phyloP scores from a whole-genome alignment of 306 rosid genomes.

The Canavalia ensiformis region DNA sequence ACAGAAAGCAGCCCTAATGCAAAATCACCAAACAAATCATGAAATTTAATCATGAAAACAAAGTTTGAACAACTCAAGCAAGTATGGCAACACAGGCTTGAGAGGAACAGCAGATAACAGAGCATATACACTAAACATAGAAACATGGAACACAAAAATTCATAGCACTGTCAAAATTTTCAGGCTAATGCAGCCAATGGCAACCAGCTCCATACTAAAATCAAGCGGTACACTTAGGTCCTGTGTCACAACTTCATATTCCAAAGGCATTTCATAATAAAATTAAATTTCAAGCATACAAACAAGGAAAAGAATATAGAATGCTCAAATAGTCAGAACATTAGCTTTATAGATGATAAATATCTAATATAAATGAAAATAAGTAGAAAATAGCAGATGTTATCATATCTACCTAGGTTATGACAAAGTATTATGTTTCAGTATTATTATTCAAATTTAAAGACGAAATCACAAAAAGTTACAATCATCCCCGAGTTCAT shows the following conservation, averaged over 20 bases:
- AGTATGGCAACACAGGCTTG: neutral
- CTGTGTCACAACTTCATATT: constrained; percentile 26
- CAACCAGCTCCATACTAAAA: constrained; percentile 27
- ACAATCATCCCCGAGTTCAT: constrained; percentile 19
- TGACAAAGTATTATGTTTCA: neutral
- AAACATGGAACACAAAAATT: constrained; percentile 9
- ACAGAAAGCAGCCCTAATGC: constrained; percentile 1
- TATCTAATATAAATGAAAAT: neutral
- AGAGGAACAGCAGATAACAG: constrained; percentile 7
- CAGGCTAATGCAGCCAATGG: constrained; percentile 17
- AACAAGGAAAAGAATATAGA: constrained; percentile 5
- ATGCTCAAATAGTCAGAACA: neutral
- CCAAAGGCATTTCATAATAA: constrained; percentile 18
- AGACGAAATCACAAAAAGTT: neutral
- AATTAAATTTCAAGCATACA: constrained; percentile 26
- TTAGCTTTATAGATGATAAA: constrained; percentile 3
- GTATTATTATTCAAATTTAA: constrained; percentile 26
- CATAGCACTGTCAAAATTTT: constrained; percentile 1
- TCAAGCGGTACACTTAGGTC: neutral
- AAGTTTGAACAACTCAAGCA: constrained; percentile 24
- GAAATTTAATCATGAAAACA: neutral
- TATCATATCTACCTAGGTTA: constrained; percentile 7
- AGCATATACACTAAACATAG: constrained; percentile 8
- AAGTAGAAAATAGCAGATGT: neutral
- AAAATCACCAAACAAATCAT: constrained; percentile 30